A percentile compares a stretch with the other conserved stretches of the same genome.
These are phyloP conservation scores for Ophiostoma australiae DNA, from an alignment of 2,329 filamentous ascomycete genomes.

Conservation along the genomic window DNA sequence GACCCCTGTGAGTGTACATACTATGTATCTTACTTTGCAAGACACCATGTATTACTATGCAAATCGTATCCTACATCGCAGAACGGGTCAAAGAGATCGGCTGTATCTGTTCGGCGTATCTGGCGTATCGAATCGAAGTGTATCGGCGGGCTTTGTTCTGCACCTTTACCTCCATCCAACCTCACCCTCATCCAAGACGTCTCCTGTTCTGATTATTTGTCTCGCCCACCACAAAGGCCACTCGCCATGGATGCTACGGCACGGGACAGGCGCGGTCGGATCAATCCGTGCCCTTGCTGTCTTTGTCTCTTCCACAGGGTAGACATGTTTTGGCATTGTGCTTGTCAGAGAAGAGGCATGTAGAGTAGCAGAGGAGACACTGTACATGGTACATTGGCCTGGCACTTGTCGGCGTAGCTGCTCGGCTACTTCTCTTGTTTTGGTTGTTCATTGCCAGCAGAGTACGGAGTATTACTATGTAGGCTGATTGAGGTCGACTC, in stretches of 20 bases:
- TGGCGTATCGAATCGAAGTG: background rate
- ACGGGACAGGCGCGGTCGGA: conserved; percentile 7
- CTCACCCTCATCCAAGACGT: background rate
- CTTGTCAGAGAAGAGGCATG: background rate
- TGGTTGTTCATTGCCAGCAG: background rate
- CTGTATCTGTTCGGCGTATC: background rate
- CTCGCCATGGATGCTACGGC: background rate
- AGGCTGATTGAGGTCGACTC: background rate
- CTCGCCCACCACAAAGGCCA: background rate
- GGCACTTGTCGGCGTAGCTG: background rate
- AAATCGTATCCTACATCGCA: background rate
- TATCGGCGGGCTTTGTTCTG: background rate
- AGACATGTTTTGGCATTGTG: background rate
- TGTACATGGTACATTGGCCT: too few relatives aligned
- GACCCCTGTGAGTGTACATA: background rate
- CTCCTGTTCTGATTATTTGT: background rate
- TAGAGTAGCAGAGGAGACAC: background rate
- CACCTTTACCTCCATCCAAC: background rate
- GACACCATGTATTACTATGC: too few relatives aligned
- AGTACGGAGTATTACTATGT: too few relatives aligned
- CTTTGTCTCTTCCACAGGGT: background rate
- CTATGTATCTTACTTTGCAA: too few relatives aligned
- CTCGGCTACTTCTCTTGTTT: background rate
- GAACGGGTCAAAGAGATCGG: conserved; percentile 7
- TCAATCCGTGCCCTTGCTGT: conserved; percentile 9